Evolutionary conservation across 352 stramenopile genomes (phyloP).

Genomic region (Nothophytophthora sp.): DNA sequence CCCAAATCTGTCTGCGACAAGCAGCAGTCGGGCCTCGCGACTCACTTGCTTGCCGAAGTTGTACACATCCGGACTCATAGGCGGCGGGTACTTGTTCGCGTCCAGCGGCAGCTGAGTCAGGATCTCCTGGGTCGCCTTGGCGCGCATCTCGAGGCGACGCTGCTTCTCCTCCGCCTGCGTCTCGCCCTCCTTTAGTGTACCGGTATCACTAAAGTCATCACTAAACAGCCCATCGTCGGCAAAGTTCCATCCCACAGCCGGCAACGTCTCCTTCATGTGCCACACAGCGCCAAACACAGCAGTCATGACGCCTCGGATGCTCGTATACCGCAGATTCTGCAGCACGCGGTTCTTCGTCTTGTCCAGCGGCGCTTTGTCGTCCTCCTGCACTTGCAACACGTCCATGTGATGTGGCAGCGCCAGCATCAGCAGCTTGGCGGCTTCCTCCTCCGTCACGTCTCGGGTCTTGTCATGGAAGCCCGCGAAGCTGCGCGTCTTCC

Average conservation of each 20-base stretch:
- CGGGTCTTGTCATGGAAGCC: conserved; percentile 12
- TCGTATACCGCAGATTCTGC: conserved; percentile 56
- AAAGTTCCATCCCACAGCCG: conserved; percentile 67
- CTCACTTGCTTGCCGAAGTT: conserved; percentile 83
- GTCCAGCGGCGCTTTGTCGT: conserved; percentile 1
- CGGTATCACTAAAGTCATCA: conserved; percentile 23
- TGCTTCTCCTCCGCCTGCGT: conserved; percentile 18
- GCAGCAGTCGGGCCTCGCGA: conserved; percentile 62
- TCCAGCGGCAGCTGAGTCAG: conserved; percentile 46
- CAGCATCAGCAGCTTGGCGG: conserved; percentile 70
- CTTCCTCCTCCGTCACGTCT: conserved; percentile 15
- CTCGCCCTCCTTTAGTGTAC: not conserved
- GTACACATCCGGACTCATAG: conserved; percentile 62
- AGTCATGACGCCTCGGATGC: conserved; percentile 74
- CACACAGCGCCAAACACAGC: conserved; percentile 64
- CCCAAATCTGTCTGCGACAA: conserved; percentile 80
- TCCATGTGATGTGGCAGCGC: conserved; percentile 76
- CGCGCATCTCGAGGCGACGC: conserved; percentile 34
- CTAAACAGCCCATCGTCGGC: conserved; percentile 54
- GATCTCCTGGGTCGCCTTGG: conserved; percentile 35
- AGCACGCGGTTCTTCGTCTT: conserved; percentile 37
- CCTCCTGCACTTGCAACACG: conserved; percentile 29
- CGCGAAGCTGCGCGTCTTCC: conserved; percentile 59
- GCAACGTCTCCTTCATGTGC: conserved; percentile 64
- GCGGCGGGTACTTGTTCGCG: conserved; percentile 44